A percentile compares a stretch with the other conserved stretches of the same genome.
Evolutionary conservation across 2,329 filamentous ascomycete species (phyloP).

Genomic region (Curvularia verruculosa): DNA sequence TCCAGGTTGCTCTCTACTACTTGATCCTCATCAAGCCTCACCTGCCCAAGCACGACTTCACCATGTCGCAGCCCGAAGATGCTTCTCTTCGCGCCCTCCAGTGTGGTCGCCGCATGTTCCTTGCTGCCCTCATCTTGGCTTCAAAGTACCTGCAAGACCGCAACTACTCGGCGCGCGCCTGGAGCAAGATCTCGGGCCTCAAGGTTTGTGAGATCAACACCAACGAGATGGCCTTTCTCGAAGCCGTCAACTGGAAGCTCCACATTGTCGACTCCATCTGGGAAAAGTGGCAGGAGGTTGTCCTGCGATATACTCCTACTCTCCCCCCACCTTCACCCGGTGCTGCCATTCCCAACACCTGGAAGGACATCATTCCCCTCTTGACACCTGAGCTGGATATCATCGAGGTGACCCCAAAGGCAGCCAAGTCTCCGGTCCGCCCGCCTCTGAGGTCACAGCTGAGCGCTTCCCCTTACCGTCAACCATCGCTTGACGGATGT

Average conservation of each 20-base stretch:
- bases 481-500: conserved; percentile 31
- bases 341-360: conserved; percentile 47
- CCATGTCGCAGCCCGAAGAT: conserved; percentile 81
- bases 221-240: conserved; percentile 91
- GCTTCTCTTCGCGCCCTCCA: conserved; percentile 80
- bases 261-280: conserved; percentile 90
- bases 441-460: conserved; percentile 33
- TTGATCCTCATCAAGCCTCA: conserved; percentile 91
- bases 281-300: conserved; percentile 91
- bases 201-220: conserved; percentile 93
- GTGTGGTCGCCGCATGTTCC: conserved; percentile 96
- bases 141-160: conserved; percentile 98
- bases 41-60: conserved; percentile 82
- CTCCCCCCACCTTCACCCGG: conserved; percentile 52
- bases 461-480: conserved; percentile 31
- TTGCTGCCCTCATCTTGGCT: conserved; percentile 90
- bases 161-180: conserved; percentile 95
- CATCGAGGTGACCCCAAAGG: conserved; percentile 48
- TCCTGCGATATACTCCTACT: conserved; percentile 79
- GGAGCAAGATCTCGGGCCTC: conserved; percentile 99
- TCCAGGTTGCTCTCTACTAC: conserved; percentile 97
- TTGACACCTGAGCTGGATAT: conserved; percentile 64
- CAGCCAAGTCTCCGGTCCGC: conserved; percentile 36
- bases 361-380: conserved; percentile 59
- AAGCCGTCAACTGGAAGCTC: conserved; percentile 90